Base-by-base conservation (phyloP, 768 basidiomycete species). In the Rhodotorula paludigena region DNA sequence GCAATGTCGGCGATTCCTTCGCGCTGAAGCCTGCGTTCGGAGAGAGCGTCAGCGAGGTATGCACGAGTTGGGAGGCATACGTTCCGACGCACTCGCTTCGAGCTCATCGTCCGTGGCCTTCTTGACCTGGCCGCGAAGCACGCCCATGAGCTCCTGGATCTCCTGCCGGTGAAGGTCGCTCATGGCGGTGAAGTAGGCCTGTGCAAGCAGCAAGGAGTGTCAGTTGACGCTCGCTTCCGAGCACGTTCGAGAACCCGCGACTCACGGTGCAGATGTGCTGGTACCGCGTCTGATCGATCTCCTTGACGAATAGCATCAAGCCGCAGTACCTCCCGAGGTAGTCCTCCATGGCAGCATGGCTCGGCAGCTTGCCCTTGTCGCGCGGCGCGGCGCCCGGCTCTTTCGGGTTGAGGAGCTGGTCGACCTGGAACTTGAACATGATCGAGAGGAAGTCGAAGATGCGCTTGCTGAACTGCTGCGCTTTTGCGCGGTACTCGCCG, bases 231-330 rank as follows among this genome's bases (percentile, higher is more conserved):
- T n/a, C n/a, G n/a, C n/a, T n/a, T n/a, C n/a, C n/a, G n/a, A n/a
- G n/a, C n/a, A n/a, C n/a, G n/a, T n/a, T n/a, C n/a, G n/a, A 10
- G n/a, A 28, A 0, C 15, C 33, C 38, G 47, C 23, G 16, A 82
- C 88, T 63, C 75, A 94, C 94, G 45, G 88, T 90, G 76, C 92
- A 97, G 38, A 97, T 80, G 75, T 89, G 90, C 49, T 86, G 88
- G 77, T 97, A 98, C 32, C 89, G 79, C 61, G 79, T 80, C 77
- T 96, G 90, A 67, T 96, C 92, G 89, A 97, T 94, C 81, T 98
- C 94, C 77, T 91, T 93, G 63, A 97, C 79, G 76, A 94, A 98
- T 25, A 97, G 81, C 78, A 98, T 85, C 59, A 98, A 78, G 2
- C 93, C 93, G 38, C 88, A 84, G 78, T 97, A 98, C 51, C 88